Percentiles rank a stretch among this genome's conserved stretches.
Conservation (phyloP, 2,329 filamentous ascomycete genomes). For the Pseudophaeomoniella oleicola region DNA sequence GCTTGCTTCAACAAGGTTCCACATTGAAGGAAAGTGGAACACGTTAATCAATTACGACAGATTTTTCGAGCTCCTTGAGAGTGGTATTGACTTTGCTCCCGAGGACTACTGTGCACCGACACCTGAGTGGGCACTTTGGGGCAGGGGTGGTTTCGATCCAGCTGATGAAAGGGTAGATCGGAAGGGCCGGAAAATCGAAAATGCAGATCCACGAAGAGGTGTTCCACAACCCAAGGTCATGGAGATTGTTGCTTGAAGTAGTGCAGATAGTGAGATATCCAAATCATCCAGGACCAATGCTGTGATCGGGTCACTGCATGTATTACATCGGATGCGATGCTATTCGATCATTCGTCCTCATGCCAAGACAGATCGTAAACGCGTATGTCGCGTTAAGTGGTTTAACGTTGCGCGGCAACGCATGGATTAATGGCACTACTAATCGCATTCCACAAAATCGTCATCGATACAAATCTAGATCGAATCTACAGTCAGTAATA, state of each 20-base stretch:
- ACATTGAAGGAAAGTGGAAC: constrained; percentile 66
- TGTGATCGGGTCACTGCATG: too few relatives aligned
- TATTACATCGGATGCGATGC: too few relatives aligned
- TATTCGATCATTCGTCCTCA: neutral
- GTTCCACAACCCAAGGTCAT: neutral
- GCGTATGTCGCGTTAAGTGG: neutral
- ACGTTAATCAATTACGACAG: constrained; percentile 79
- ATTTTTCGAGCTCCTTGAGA: constrained; percentile 76
- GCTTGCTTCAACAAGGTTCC: constrained; percentile 69
- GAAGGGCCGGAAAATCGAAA: constrained; percentile 49
- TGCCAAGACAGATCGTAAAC: neutral
- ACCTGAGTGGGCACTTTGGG: constrained; percentile 90
- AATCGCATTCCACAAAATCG: neutral
- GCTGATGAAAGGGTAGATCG: constrained; percentile 73
- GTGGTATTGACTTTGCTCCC: constrained; percentile 60
- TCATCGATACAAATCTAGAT: neutral
- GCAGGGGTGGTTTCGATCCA: constrained; percentile 86
- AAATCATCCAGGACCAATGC: too few relatives aligned
- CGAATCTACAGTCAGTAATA: neutral
- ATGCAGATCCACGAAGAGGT: constrained; percentile 13
- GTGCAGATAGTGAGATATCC: too few relatives aligned
- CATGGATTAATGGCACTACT: neutral
- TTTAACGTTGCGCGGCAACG: neutral
- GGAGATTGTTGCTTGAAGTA: neutral
- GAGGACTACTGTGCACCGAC: constrained; percentile 88